Evolutionary conservation across 306 rosid genomes (phyloP).

Genomic region (Begonia peltatifolia): DNA sequence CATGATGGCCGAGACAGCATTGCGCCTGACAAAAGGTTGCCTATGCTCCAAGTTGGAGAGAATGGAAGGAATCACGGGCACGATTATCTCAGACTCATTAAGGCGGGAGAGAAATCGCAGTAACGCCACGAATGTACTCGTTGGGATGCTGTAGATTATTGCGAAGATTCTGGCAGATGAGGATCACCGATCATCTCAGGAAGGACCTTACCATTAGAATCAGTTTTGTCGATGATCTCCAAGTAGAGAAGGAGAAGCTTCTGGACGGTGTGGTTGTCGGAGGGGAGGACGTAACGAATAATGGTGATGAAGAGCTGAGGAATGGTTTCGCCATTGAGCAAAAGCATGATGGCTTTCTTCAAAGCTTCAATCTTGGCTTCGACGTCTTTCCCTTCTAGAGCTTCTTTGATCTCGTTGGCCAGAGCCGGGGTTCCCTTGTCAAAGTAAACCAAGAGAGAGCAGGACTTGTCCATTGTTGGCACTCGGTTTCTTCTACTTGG

Average conservation of each 20-base stretch:
- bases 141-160: conserved; percentile 87
- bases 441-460: conserved; percentile 72
- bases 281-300: conserved; percentile 81
- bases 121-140: conserved; percentile 90
- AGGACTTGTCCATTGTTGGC: conserved; percentile 62
- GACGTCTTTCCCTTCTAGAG: conserved; percentile 67
- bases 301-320: conserved; percentile 91
- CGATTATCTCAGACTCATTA: conserved; percentile 75
- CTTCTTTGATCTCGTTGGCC: conserved; percentile 79
- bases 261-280: conserved; percentile 93
- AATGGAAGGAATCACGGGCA: conserved; percentile 79
- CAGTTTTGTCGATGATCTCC: conserved; percentile 89
- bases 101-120: conserved; percentile 84
- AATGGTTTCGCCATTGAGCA: conserved; percentile 79
- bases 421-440: conserved; percentile 87
- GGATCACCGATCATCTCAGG: conserved; percentile 98
- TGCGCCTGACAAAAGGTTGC: conserved; percentile 73
- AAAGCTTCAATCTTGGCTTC: conserved; percentile 60
- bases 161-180: conserved; percentile 89
- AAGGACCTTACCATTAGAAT: conserved; percentile 67
- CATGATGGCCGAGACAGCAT: conserved; percentile 83
- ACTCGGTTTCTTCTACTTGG: neutral
- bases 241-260: conserved; percentile 86
- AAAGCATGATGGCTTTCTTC: conserved; percentile 80
- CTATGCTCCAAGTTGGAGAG: conserved; percentile 75